Conservation (phyloP, 2,329 filamentous ascomycete species). For the Zasmidium angulare region DNA sequence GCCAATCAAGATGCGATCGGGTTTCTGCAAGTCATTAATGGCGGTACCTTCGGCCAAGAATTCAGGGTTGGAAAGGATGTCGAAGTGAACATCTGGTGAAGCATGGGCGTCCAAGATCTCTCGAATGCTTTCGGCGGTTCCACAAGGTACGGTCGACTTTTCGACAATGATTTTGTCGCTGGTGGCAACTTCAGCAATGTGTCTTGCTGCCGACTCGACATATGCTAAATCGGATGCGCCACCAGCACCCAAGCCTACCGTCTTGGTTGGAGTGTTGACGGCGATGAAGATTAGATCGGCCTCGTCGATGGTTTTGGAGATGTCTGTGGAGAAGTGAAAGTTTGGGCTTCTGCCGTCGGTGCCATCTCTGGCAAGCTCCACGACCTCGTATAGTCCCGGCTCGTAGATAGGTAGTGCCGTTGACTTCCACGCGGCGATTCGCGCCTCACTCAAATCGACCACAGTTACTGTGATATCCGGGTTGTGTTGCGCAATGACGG, state of each 20-base stretch:
- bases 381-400: conserved; percentile 67
- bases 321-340: conserved; percentile 71
- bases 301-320: conserved; percentile 60
- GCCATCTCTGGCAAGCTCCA: conserved; percentile 58
- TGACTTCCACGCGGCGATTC: conserved; percentile 73
- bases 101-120: conserved; percentile 60
- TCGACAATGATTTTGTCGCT: conserved; percentile 73
- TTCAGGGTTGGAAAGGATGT: conserved; percentile 78
- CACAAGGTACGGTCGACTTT: conserved; percentile 77
- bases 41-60: conserved; percentile 78
- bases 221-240: conserved; percentile 71
- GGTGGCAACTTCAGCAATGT: conserved; percentile 66
- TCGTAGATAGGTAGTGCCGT: conserved; percentile 73
- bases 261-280: conserved; percentile 79
- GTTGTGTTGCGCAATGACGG: conserved; percentile 72
- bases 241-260: conserved; percentile 66
- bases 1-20: conserved; percentile 75
- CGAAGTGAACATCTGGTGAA: conserved; percentile 65
- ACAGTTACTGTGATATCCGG: conserved; percentile 70
- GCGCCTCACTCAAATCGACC: conserved; percentile 66
- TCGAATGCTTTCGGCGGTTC: conserved; percentile 68
- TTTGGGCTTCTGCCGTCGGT: conserved; percentile 57
- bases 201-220: conserved; percentile 67
- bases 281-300: conserved; percentile 74
- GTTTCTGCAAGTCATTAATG: conserved; percentile 66